Evolutionary conservation across 2,329 filamentous ascomycete genomes (phyloP), one percentile per base, ranked within the genome.

Genomic region (Aspergillus glaucus): DNA sequence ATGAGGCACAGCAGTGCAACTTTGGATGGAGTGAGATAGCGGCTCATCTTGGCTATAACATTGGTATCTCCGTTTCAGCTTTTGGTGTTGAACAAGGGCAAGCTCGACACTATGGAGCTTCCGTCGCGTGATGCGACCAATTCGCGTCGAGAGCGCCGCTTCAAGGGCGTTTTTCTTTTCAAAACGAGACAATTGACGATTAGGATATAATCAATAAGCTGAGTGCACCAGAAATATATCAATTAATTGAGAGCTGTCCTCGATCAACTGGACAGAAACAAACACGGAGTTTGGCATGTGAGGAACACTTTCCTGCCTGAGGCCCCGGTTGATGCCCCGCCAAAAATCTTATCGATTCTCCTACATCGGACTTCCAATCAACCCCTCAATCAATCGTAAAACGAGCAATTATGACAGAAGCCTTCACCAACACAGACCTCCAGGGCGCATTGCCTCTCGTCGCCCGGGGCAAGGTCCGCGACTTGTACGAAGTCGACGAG

Each of bases 1-100:
- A 93, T 79, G 46, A 98, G 79, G 47, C 83, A 81, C 48, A 97
- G 79, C 21, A 96, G 78, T 62, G 86, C 85, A 57, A 97, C 80
- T 65, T 93, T 95, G 57, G 88, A 85, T 10, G 92, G 88, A n/a
- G 88, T 95, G 42, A 97, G 78, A 67, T 86, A 95, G 49, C 87
- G 86, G 60, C 85, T 80, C 85, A 92, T 94, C 46, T 51, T 63
- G 50, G 6, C 24, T 28, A 17, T 26, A 21, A n/a, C 22, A 19
- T 44, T 44, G 9, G 43, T 8, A 15, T 24, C 32, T 39, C 10
- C 21, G 21, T 26, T 44, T 22, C 34, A 39, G 17, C 8, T 30
- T 26, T 6, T 28, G 12, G 6, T 19, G 19, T 32, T 12, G 17
- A 36, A 17, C 8, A 19, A 26, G 22, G 19, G 10, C 26, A 30